Conservation (phyloP, 768 basidiomycete species). For the Suillus plorans region DNA sequence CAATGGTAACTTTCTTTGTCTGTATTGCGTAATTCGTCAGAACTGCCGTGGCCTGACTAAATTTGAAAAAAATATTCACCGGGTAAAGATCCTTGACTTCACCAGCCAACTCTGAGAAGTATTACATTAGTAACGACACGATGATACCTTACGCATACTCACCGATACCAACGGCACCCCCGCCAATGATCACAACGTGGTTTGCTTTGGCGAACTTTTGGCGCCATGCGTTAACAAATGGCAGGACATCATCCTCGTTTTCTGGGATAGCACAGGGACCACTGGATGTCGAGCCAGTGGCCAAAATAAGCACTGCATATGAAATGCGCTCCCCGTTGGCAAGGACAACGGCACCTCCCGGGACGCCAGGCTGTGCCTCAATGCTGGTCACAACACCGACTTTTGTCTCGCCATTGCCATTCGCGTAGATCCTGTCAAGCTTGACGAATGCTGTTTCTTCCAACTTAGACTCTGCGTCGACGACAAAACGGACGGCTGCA, state of each 20-base stretch:
- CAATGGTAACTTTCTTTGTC: conserved; percentile 54
- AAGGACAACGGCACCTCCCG: conserved; percentile 51
- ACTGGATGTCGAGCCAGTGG: conserved; percentile 56
- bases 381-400: conserved; percentile 40
- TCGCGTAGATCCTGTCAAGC: conserved; percentile 47
- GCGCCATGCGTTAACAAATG: conserved; percentile 33
- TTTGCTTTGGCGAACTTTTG: conserved; percentile 33
- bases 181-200: conserved; percentile 52
- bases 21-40: conserved; percentile 15
- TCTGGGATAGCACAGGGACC: conserved; percentile 49
- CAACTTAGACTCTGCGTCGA: conserved; percentile 32
- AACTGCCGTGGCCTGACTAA: neutral
- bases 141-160: conserved; percentile 9
- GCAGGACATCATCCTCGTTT: conserved; percentile 24
- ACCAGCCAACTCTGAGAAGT: conserved; percentile 40
- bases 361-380: conserved; percentile 28
- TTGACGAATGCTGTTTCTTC: conserved; percentile 50
- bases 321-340: conserved; percentile 46
- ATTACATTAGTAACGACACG: neutral
- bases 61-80: conserved; percentile 21
- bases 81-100: conserved; percentile 45
- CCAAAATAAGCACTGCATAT: conserved; percentile 59
- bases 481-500: conserved; percentile 52
- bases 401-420: conserved; percentile 42
- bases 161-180: conserved; percentile 58